A percentile compares a stretch with the other conserved stretches of the same genome.
Evolutionary conservation across 2,329 filamentous ascomycete species (phyloP).

Genomic region (Pseudocercospora vitis): DNA sequence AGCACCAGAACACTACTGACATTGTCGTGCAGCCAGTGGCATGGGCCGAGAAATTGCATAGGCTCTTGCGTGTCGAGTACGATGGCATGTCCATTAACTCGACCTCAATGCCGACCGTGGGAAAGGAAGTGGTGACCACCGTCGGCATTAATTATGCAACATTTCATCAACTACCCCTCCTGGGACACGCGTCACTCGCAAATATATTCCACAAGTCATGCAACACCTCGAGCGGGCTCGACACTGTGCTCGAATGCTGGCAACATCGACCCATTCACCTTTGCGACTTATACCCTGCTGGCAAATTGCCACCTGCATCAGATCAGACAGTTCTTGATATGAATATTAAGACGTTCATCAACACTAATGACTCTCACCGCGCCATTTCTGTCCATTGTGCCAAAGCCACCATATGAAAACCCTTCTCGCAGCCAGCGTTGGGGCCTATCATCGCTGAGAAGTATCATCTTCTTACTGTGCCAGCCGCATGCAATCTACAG

Average conservation of each 20-base stretch:
- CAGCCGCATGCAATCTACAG: constrained; percentile 52
- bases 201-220: constrained; percentile 43
- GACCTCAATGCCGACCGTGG: constrained; percentile 39
- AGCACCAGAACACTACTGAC: not conserved
- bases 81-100: constrained; percentile 45
- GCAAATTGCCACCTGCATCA: constrained; percentile 31
- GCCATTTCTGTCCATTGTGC: constrained; percentile 46
- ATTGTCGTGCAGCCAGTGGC: constrained; percentile 36
- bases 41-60: constrained; percentile 48
- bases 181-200: constrained; percentile 39
- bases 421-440: constrained; percentile 47
- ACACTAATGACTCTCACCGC: constrained; percentile 42
- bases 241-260: constrained; percentile 58
- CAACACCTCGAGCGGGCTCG: constrained; percentile 37
- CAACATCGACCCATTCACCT: constrained; percentile 45
- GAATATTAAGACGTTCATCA: constrained; percentile 44
- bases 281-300: constrained; percentile 29
- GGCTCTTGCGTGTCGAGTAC: constrained; percentile 39
- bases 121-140: constrained; percentile 15
- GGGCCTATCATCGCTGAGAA: constrained; percentile 45
- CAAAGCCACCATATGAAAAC: constrained; percentile 45
- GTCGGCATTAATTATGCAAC: constrained; percentile 36
- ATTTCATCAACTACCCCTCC: constrained; percentile 45
- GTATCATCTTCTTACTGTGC: constrained; percentile 57
- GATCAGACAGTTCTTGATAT: constrained; percentile 43